A percentile compares a stretch with the other conserved stretches of the same genome.
Evolutionary conservation across 2,329 filamentous ascomycete species (phyloP).

Genomic region (Colletotrichum spaethianum): DNA sequence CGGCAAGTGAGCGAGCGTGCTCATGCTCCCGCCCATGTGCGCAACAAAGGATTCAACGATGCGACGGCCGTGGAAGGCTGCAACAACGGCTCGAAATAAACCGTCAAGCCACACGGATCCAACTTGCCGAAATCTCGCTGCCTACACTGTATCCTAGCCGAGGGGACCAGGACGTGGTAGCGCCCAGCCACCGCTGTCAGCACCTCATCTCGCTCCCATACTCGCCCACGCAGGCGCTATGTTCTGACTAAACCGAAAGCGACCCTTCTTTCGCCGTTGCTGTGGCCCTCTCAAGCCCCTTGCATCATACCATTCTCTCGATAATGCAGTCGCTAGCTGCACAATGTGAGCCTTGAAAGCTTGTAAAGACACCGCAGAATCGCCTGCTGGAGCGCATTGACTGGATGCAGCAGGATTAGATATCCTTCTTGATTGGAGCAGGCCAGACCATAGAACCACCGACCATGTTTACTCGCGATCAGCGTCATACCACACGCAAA

Average conservation of each 20-base stretch:
- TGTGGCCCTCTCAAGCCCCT: slow-evolving; percentile 1
- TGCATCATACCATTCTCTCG: not conserved
- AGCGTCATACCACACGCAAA: not conserved
- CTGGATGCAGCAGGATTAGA: not conserved
- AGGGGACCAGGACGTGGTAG: not conserved
- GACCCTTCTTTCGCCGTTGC: slow-evolving; percentile 13
- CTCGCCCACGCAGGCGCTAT: slow-evolving; percentile 9
- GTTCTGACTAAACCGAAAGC: slow-evolving; percentile 11
- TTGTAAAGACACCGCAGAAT: not conserved
- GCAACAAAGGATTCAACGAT: slow-evolving; percentile 2
- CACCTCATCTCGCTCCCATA: not conserved
- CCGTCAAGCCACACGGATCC: slow-evolving; percentile 20
- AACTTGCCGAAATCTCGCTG: slow-evolving; percentile 10
- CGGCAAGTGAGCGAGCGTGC: not conserved
- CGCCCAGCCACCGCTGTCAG: slow-evolving; percentile 24
- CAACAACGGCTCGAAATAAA: slow-evolving; percentile 32
- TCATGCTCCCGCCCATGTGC: too few relatives aligned
- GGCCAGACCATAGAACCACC: not conserved
- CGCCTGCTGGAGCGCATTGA: not conserved
- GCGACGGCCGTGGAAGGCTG: slow-evolving; percentile 1
- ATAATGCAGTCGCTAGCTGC: not conserved
- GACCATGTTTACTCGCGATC: not conserved
- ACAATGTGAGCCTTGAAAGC: not conserved
- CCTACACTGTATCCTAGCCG: slow-evolving; percentile 7
- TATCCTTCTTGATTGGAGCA: too few relatives aligned